These are phyloP conservation scores for Podospora appendiculata DNA, from an alignment of 495 filamentous ascomycete genomes.

Conservation along the genomic window DNA sequence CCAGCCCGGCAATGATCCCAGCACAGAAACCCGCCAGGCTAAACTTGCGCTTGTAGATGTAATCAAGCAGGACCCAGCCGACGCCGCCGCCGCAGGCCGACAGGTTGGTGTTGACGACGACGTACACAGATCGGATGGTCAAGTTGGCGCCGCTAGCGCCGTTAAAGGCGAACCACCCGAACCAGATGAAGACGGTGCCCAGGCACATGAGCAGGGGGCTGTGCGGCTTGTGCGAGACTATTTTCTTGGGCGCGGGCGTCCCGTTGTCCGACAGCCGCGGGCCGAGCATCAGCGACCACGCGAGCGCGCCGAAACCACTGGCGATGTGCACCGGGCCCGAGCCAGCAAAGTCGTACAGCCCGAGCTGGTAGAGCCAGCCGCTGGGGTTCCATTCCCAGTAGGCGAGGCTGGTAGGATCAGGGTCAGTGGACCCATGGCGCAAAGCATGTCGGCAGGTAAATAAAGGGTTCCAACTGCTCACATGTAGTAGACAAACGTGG, in stretches of 20 bases:
- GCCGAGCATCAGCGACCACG: constrained; percentile 78
- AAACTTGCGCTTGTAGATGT: constrained; percentile 76
- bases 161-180: constrained; percentile 97
- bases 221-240: constrained; percentile 71
- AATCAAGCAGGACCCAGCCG: constrained; percentile 85
- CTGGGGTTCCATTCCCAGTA: constrained; percentile 88
- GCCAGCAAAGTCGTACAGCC: constrained; percentile 79
- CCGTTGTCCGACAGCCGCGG: constrained; percentile 1
- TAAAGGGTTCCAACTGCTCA: background rate
- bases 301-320: constrained; percentile 69
- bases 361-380: constrained; percentile 69
- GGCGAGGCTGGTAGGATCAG: constrained; percentile 47
- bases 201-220: constrained; percentile 92
- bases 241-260: constrained; percentile 46
- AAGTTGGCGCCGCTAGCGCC: constrained; percentile 85
- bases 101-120: constrained; percentile 89
- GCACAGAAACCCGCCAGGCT: constrained; percentile 97
- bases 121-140: constrained; percentile 82
- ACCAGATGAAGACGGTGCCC: constrained; percentile 91
- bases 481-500: constrained; percentile 64
- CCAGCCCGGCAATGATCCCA: constrained; percentile 76
- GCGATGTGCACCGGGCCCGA: constrained; percentile 84
- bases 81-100: constrained; percentile 74
- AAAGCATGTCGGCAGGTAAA: no score
- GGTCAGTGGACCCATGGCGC: background rate